Base-by-base conservation (phyloP, 257 asterid species). In the Nicotiana attenuata region DNA sequence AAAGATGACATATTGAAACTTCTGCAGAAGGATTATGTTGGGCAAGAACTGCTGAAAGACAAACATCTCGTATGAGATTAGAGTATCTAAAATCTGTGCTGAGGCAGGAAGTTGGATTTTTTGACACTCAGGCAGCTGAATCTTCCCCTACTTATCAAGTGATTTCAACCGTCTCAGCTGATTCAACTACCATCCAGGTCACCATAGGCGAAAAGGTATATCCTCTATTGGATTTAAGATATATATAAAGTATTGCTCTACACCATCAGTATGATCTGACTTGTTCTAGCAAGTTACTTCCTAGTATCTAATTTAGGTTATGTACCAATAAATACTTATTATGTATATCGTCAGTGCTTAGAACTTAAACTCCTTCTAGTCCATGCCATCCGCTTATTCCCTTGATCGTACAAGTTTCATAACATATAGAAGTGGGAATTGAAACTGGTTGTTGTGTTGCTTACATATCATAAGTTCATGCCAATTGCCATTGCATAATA, bases 41-140 rank as follows among this genome's bases (percentile, higher is more conserved):
- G 98, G 97, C 97, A 75, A 92, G 97, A 89, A 93, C 98, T 2
- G 98, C 98, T 61, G 98, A 93, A 86, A 93, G 98, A 80, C 98
- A 93, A 88, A 92, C 92, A 59, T 92, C 98, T 50, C 35, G 92
- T 73, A 92, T 93, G 98, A 89, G 98, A 89, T n/a, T 93, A n/a
- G 97, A 91, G 85, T 93, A 92, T 87, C 94, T 93, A 16, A 92
- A 87, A 87, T 91, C 97, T 79, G 97, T 92, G 26, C 91, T 92
- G 2, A 87, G 87, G 84, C 97, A 92, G 84, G 98, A 92, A 71
- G 98, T 93, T 38, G 96, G 94, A 19, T 93, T 93, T 94, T 93
- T 92, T 56, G 97, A 93, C 82, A 87, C 97, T 61, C 92, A 92
- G 53, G 93, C 82, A 8, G 89, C 92, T 10, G 98, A 93, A 77